Evolutionary conservation across 805 yeast genomes (phyloP).

Genomic region (Priceomyces fermenticarens): DNA sequence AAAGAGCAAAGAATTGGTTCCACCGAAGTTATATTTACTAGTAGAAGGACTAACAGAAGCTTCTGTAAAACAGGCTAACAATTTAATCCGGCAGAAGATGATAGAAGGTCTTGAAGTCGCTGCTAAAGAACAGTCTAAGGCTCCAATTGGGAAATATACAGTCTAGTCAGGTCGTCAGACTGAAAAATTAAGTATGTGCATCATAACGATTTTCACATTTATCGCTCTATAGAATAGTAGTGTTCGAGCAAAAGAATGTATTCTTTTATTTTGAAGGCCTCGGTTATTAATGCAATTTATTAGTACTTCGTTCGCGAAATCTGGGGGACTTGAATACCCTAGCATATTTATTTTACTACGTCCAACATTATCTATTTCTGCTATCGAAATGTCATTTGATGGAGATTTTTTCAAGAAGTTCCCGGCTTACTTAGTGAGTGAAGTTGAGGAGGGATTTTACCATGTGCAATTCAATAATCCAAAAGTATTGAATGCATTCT

Average conservation of each 20-base stretch:
- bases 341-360: too few relatives aligned
- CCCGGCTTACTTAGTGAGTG: slow-evolving; percentile 35
- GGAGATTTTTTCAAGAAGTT: slow-evolving; percentile 18
- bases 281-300: too few relatives aligned
- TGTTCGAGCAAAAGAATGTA: too few relatives aligned
- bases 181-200: too few relatives aligned
- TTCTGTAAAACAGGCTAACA: slow-evolving; percentile 59
- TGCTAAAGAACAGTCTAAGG: slow-evolving; percentile 40
- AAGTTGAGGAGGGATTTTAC: slow-evolving; percentile 45
- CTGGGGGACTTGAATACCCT: too few relatives aligned
- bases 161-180: slow-evolving; percentile 20
- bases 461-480: slow-evolving; percentile 66
- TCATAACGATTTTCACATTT: too few relatives aligned
- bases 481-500: slow-evolving; percentile 55
- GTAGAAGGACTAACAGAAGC: slow-evolving; percentile 71
- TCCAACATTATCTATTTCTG: too few relatives aligned
- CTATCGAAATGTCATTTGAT: slow-evolving; percentile 9
- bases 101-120: slow-evolving; percentile 55
- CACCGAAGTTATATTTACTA: slow-evolving; percentile 68
- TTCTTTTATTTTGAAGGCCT: too few relatives aligned
- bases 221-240: too few relatives aligned
- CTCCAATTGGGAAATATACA: slow-evolving; percentile 48
- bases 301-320: too few relatives aligned
- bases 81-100: slow-evolving; percentile 51
- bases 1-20: slow-evolving; percentile 42